These are phyloP conservation scores for Cyclotella cryptica DNA, from an alignment of 108 stramenopile species.

Conservation along the genomic window DNA sequence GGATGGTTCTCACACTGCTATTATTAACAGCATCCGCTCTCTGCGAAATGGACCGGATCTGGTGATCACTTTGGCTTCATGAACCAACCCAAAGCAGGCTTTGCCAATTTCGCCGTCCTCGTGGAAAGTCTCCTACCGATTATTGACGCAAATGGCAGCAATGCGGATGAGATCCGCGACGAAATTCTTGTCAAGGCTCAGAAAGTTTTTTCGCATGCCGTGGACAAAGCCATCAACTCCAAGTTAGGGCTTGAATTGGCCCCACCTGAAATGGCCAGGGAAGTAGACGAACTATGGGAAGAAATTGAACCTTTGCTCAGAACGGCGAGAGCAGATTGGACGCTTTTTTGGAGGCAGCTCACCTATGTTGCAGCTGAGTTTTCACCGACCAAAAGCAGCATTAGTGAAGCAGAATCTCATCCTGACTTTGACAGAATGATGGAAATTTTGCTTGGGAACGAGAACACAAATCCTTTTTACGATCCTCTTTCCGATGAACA, in stretches of 20 bases:
- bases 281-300: constrained; percentile 69
- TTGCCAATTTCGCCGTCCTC: constrained; percentile 81
- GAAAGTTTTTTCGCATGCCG: constrained; percentile 59
- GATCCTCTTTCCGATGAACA: constrained; percentile 59
- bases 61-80: constrained; percentile 91
- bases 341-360: constrained; percentile 82
- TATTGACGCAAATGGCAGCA: constrained; percentile 60
- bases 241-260: constrained; percentile 71
- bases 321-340: constrained; percentile 77
- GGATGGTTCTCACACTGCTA: neutral
- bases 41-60: constrained; percentile 89
- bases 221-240: constrained; percentile 57
- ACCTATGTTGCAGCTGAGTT: constrained; percentile 68
- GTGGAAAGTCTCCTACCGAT: constrained; percentile 78
- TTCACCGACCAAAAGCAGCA: constrained; percentile 10
- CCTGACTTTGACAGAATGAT: constrained; percentile 74
- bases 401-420: neutral
- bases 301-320: constrained; percentile 61
- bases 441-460: constrained; percentile 53
- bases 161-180: constrained; percentile 48
- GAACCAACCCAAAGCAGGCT: constrained; percentile 88
- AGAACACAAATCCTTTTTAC: constrained; percentile 68
- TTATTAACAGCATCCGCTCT: constrained; percentile 60
- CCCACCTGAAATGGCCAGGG: constrained; percentile 43
- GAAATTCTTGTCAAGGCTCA: constrained; percentile 55